Base-by-base conservation (phyloP, 169 alveolate genomes). In the Eimeria acervulina region DNA sequence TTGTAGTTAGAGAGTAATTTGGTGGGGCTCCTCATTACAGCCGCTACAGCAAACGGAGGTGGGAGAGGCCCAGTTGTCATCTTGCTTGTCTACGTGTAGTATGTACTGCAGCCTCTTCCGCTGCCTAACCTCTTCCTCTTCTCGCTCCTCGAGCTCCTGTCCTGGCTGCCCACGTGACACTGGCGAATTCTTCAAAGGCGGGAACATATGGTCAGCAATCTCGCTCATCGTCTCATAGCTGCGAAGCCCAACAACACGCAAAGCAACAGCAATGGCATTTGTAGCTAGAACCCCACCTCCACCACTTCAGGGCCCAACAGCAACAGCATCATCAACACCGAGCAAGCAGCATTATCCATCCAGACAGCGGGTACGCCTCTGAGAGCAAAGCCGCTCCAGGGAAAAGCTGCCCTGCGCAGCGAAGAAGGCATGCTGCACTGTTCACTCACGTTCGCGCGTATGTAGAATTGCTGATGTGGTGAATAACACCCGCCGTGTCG, bases 401-500 rank as follows among this genome's bases (percentile, higher is more conserved):
- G 2, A 31, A 1, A 19, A 15, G 95, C 33, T 44, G 31, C 51
- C n/a, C 21, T 17, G 55, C 88, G 15, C 55, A 23, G 33, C 10
- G 33, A 63, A 47, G 76, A 28, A 51, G 31, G 52, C 59, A 10
- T 42, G 23, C 61, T 23, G 28, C 38, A 26, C 21, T 59, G 8
- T 47, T 21, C 42, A 40, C 93, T 40, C 97, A 98, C 98, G 99
- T 98, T 88, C 97, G 97, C 36, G 98, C 98, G 95, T 97, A 97
- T 38, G 98, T 97, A 44, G 98, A 68, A 95, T 98, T 98, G 84
- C 88, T 92, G 89, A 98, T 98, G 90, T 98, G 99, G 95, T 97
- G 98, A 31, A 98, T 98, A 26, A 97, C 97, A 40, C 99, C 99
- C 23, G 97, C 97, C 10, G 99, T 97, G 97, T 98, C 98, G 74